Evolutionary conservation across 148 eudicot species (phyloP).

Genomic region (Rhododendron vialii): DNA sequence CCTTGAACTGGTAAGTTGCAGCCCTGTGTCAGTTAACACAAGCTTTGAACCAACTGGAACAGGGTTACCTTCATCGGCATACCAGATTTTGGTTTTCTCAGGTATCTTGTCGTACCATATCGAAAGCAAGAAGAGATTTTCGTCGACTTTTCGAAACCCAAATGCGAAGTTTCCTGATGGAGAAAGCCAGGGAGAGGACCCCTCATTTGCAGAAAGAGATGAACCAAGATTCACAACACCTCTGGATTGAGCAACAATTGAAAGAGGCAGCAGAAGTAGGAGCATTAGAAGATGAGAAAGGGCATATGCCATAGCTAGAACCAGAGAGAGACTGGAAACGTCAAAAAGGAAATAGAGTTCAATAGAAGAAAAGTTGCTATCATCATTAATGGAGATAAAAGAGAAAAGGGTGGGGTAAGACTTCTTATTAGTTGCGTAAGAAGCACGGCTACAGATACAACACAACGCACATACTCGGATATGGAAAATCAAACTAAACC

Average conservation of each 20-base stretch:
- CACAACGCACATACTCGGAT: not conserved
- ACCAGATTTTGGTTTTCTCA: not conserved
- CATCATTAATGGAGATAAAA: not conserved
- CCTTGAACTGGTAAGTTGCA: not conserved
- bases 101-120: slow-evolving; percentile 3
- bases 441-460: not conserved
- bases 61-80: not conserved
- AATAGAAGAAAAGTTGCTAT: not conserved
- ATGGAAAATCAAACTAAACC: not conserved
- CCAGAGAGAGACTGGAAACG: not conserved
- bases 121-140: not conserved
- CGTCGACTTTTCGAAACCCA: not conserved
- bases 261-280: not conserved
- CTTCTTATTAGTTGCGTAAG: not conserved
- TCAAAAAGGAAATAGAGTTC: not conserved
- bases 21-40: not conserved
- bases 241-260: not conserved
- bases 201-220: not conserved
- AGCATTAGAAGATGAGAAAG: not conserved
- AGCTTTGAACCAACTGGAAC: not conserved
- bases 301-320: not conserved
- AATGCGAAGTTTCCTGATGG: not conserved
- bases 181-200: not conserved
- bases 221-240: not conserved
- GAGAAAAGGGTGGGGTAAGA: not conserved